phyloP scores from a whole-genome alignment of 2,329 filamentous ascomycete species.

The Metarhizium humberi region DNA sequence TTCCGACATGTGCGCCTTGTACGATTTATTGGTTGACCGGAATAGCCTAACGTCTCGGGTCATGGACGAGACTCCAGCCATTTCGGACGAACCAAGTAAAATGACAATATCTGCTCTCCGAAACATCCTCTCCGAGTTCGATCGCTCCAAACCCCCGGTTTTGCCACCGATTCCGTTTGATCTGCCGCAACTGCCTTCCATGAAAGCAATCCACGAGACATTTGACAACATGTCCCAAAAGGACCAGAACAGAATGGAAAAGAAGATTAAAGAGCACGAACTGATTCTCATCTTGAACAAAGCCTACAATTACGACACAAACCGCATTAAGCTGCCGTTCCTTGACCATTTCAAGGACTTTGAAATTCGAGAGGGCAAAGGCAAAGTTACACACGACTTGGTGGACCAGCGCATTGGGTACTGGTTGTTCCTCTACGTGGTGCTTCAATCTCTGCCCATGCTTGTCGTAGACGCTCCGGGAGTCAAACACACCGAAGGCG shows the following conservation, averaged over 20 bases:
- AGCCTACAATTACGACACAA: slow-evolving; percentile 71
- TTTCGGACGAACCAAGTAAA: slow-evolving; percentile 47
- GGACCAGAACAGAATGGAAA: slow-evolving; percentile 63
- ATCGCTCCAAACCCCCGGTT: slow-evolving; percentile 80
- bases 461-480: slow-evolving; percentile 67
- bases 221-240: slow-evolving; percentile 58
- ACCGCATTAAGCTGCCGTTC: slow-evolving; percentile 49
- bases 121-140: slow-evolving; percentile 76
- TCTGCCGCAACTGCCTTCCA: slow-evolving; percentile 64
- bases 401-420: slow-evolving; percentile 63
- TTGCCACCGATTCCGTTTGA: slow-evolving; percentile 89
- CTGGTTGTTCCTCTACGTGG: slow-evolving; percentile 74
- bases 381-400: slow-evolving; percentile 56
- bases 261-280: slow-evolving; percentile 70
- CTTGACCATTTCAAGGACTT: slow-evolving; percentile 61
- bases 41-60: slow-evolving; percentile 68
- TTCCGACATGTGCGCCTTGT: slow-evolving; percentile 74
- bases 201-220: slow-evolving; percentile 56
- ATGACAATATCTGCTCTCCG: slow-evolving; percentile 62
- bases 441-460: slow-evolving; percentile 69
- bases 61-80: slow-evolving; percentile 53
- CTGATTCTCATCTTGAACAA: slow-evolving; percentile 67
- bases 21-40: slow-evolving; percentile 81
- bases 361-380: slow-evolving; percentile 57
- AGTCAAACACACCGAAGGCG: slow-evolving; percentile 57